Evolutionary conservation across 176 grass and related monocot genomes (phyloP), one percentile per base, ranked within the genome.

Genomic region (Rhynchospora breviuscula): DNA sequence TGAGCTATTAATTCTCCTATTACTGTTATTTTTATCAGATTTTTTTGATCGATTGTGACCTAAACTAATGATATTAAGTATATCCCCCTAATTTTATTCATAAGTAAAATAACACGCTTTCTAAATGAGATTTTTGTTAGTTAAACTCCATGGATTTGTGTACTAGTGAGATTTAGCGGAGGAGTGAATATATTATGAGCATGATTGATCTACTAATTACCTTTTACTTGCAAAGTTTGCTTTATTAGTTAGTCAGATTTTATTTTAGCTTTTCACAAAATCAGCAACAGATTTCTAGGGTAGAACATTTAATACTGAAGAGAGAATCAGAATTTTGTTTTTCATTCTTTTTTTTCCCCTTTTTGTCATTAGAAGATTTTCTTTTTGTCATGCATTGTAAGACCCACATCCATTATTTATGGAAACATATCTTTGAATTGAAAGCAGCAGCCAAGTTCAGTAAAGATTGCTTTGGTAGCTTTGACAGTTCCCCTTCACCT

Each of bases 391-490:
- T 21, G 43, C 68, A 35, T 48, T 72, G n/a, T 47, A 72, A 72
- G 68, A 48, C 3, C 8, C 10, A 7, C 10, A 23, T 75, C 26
- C 19, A 74, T 74, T 69, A 69, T 69, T 69, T 31, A 74, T 75
- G 21, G 10, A 29, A 0, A 76, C 26, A 22, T 76, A 76, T 21
- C 43, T 76, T 76, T 76, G 47, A 54, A 22, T 76, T 76, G 48
- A 76, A 76, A 52, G 22, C 21, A 54, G 72, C 72, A 76, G 72
- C 22, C 48, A 82, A 67, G 7, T 82, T 63, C 45, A 10, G 8
- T 63, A 63, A 81, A 81, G 54, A 63, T 63, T 81, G 73, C 67
- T 47, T 81, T 57, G 59, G 68, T 71, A 79, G 11, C 35, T 79
- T 79, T 26, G 59, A 33, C 14, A 40, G 59, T 35, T 57, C 72